Percentiles rank a stretch among this genome's conserved stretches.
These are phyloP conservation scores for Coriaria nepalensis DNA, from an alignment of 306 rosid genomes.

Conservation along the genomic window DNA sequence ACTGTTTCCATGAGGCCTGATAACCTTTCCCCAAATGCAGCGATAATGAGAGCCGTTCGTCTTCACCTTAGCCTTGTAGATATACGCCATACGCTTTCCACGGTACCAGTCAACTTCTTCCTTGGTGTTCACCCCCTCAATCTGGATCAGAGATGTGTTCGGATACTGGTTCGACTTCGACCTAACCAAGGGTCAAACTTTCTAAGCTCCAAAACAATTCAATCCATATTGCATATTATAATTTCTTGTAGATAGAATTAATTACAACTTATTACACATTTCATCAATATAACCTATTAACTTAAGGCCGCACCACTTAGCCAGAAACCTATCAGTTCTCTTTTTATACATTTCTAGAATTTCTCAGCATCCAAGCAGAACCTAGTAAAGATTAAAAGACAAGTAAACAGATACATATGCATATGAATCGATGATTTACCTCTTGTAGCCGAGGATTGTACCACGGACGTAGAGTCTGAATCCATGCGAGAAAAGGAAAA, in stretches of 20 bases:
- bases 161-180: conserved; percentile 81
- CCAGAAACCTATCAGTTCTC: too few species aligned
- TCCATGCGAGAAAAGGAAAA: too few species aligned
- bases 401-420: background rate
- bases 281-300: too few species aligned
- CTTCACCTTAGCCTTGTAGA: conserved; percentile 76
- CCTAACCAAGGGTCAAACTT: conserved; percentile 14
- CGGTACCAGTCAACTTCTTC: conserved; percentile 73
- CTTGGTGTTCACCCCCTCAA: conserved; percentile 68
- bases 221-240: too few species aligned
- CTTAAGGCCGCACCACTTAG: too few species aligned
- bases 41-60: conserved; percentile 63
- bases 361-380: background rate
- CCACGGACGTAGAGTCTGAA: conserved; percentile 66
- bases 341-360: background rate
- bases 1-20: conserved; percentile 76
- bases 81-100: conserved; percentile 67
- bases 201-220: background rate
- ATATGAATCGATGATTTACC: conserved; percentile 21
- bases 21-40: conserved; percentile 75
- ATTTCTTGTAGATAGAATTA: too few species aligned
- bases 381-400: background rate
- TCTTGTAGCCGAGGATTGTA: conserved; percentile 72
- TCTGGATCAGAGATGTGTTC: conserved; percentile 51
- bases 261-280: too few species aligned